A percentile compares a stretch with the other conserved stretches of the same genome.
Evolutionary conservation across 1,139 yeast species (phyloP).

Genomic region (Scheffersomyces titani): DNA sequence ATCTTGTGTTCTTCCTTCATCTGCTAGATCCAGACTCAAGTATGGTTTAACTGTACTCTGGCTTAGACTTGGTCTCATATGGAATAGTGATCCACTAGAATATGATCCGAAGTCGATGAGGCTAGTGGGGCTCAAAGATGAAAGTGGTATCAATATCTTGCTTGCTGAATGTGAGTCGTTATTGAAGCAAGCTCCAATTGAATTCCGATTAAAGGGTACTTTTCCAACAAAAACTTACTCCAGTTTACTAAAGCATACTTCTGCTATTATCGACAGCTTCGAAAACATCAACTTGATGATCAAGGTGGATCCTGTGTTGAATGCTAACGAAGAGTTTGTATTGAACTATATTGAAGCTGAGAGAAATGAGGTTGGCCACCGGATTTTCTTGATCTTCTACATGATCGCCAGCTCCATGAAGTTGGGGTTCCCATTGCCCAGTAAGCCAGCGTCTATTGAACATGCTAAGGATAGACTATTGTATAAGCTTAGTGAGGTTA

Average conservation of each 20-base stretch:
- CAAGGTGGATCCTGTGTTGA: constrained; percentile 58
- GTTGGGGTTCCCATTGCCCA: constrained; percentile 75
- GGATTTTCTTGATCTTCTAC: constrained; percentile 73
- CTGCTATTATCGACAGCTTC: constrained; percentile 69
- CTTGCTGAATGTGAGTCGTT: constrained; percentile 62
- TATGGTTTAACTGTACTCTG: constrained; percentile 68
- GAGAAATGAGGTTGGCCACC: constrained; percentile 66
- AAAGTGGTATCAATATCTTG: constrained; percentile 54
- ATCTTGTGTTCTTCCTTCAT: constrained; percentile 66
- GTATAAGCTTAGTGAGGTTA: constrained; percentile 57
- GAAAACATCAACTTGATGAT: constrained; percentile 72
- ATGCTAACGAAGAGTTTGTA: constrained; percentile 55
- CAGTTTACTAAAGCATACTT: constrained; percentile 55
- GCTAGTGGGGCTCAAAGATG: constrained; percentile 55
- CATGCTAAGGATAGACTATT: constrained; percentile 74
- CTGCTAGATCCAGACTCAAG: constrained; percentile 70
- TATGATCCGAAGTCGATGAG: constrained; percentile 20
- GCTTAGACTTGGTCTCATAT: constrained; percentile 78
- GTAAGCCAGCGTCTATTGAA: constrained; percentile 74
- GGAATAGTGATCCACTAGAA: constrained; percentile 65
- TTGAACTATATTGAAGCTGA: constrained; percentile 58
- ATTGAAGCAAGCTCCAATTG: constrained; percentile 73
- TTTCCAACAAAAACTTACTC: constrained; percentile 60
- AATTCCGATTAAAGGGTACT: constrained; percentile 71
- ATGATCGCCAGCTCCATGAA: constrained; percentile 78